Evolutionary conservation across 768 basidiomycete genomes (phyloP), one percentile per base, ranked within the genome.

Genomic region (Clitopilus passeckerianus): DNA sequence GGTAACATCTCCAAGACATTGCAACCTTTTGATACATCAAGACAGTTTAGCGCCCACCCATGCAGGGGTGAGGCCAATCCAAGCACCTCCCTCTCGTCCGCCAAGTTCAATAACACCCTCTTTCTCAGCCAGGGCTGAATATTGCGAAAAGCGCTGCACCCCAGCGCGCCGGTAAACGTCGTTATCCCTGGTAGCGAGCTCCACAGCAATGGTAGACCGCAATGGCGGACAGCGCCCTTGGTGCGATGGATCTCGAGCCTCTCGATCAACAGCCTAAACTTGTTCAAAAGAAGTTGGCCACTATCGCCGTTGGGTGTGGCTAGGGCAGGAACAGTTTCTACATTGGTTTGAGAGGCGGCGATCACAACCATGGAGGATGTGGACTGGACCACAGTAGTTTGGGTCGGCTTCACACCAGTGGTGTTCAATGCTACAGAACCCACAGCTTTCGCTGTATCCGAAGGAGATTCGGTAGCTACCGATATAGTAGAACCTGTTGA

Each of bases 91-190:
- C 24, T 70, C 73, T 44, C 41, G 46, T 3, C 78, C 80, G 27
- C 81, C 82, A 14, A 73, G 68, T 43, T 73, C 70, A 56, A 82
- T 63, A 30, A 83, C 69, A 22, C 71, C 74, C 14, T 62, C 68
- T 58, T 74, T 67, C 37, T 70, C 68, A 12, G 82, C 82, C 57
- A 74, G 60, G 8, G 60, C 62, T 12, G 71, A 56, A 61, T 83
- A 84, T 43, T 77, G 72, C 16, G 68, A 68, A 61, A 83, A 80
- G 23, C 66, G 74, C 6, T 71, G 27, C 5, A 75, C 77, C 1
- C 78, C 77, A 9, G 77, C 80, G 34, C 66, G 65, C 64, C 66
- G 63, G 56, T 81, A 82, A 1, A 75, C 66, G 10, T 1, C 43
- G 30, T 61, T 64, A 55, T 66, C 69, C 34, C 65, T 61, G n/a